Base-by-base conservation (phyloP, 306 rosid species). In the Inga oerstediana region DNA sequence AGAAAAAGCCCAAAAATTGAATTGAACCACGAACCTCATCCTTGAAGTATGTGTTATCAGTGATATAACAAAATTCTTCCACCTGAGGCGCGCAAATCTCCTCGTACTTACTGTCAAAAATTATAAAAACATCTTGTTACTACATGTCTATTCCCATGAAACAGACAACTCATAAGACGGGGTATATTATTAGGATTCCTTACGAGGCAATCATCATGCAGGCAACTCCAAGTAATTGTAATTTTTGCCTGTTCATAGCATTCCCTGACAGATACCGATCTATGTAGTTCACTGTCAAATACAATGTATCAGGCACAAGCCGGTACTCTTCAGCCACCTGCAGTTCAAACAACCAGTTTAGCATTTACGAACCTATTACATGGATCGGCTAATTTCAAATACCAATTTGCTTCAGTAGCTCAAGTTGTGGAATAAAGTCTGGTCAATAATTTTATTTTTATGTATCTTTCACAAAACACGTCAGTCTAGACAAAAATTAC, bases 131-230 rank as follows among this genome's bases (percentile, higher is more conserved):
- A 44, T 56, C 14, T 66, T n/a, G 39, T 88, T 76, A 82, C 14
- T 30, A 39, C 49, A 34, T 37, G 74, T 10, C 39, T 54, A 17
- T 69, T 43, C 34, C 68, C 69, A 44, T 30, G 19, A 48, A 17
- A 30, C 39, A 64, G 16, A 76, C 4, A 84, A 43, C 81, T 52
- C 56, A 75, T 41, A 58, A 0, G 11, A 3, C 9, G 48, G 34
- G 58, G 41, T 10, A 8, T 34, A 67, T 34, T 67, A 49, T 49
- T 44, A 7, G 15, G 75, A 30, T 58, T 76, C 62, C 99, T 92
- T 93, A 96, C 99, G 98, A 94, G 80, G 99, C 98, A 89, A 96
- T 91, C 99, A 96, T 96, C 99, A 96, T 96, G 84, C 94, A 96
- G 73, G 98, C 97, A 58, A 96, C 97, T 49, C 99, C 99, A 34